Base-by-base conservation (phyloP, 179 eudicot genomes). In the Silene coronaria region DNA sequence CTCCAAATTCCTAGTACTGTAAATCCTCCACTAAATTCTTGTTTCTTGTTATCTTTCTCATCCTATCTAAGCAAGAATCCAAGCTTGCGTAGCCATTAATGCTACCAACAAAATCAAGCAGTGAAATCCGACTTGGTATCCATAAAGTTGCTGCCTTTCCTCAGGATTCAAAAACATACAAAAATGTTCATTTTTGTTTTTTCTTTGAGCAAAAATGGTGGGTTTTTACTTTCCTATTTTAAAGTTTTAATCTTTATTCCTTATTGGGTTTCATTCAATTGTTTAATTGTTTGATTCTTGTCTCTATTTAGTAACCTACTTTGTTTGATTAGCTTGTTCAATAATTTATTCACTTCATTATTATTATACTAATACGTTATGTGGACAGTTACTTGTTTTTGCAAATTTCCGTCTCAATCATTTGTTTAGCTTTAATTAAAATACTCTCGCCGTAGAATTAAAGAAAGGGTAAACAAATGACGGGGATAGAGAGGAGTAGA, bases 141-240 rank as follows among this genome's bases (percentile, higher is more conserved):
- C 66, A 62, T 26, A 62, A 30, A 64, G 71, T 28, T 66, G 63
- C 60, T 30, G 28, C 55, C 34, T 66, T 67, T 55, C 19, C 34
- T 64, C 74, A 70, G 48, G 46, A 58, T 17, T 42, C 16, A 61
- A 70, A 13, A 63, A 70, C 28, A 26, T 59, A n/a, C 42, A 19
- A 19, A 61, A 57, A 59, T 38, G 26, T 38, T 65, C 59, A 76
- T 19, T 58, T 28, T 30, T 27, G 16, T 62, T 11, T 8, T 61
- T 22, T 19, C 66, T 62, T 0, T 24, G 30, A 60, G 13, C 26
- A 6, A 67, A 34, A 61, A 64, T 57, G 72, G 30, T 66, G 57
- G 80, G 71, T 77, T 77, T 71, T 80, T 77, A 71, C 59, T 51
- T 80, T 67, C 0, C 17, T 21, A 17, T 17, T 17, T 26, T 77